Base-by-base conservation (phyloP, 2,329 filamentous ascomycete species). In the Trichoderma koningii region DNA sequence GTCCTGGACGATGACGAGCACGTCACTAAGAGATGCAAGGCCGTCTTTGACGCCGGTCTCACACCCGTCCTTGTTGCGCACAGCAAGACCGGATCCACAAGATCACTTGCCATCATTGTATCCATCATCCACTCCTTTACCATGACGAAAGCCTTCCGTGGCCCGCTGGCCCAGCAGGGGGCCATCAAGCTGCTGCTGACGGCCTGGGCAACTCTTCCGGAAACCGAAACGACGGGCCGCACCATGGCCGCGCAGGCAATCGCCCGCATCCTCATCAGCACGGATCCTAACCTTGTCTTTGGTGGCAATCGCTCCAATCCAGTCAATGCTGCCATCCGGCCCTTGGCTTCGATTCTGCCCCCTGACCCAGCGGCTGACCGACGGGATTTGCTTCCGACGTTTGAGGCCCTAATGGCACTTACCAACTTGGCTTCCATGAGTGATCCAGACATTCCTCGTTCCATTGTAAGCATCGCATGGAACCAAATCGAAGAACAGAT, bases 391-490 rank as follows among this genome's bases (percentile, higher is more conserved):
- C 84, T 99, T 0, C 93, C 95, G 0, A 88, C 90, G 0, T 99
- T 98, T 70, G 95, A 99, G 77, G 85, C 90, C 0, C 84, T 99
- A 9, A 89, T 98, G 75, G 94, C 95, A 0, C 85, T 99, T 42
- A 98, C 95, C 0, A 99, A 99, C 71, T 85, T 99, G 7, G 95
- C 94, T 0, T 96, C 92, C 0, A 85, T 89, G 14, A 89, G 93
- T 61, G 84, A 89, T 66, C 82, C 87, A 41, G 85, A 87, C 6
- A 83, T 85, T 6, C 85, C 89, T 51, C 81, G 84, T 42, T 81
- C 84, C 17, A 93, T 97, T 56, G 87, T 97, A 42, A 87, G 90
- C 10, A 80, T 85, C 4, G 87, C 89, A 0, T 96, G 92, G 86
- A 75, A 87, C 0, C 86, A 87, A 21, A 83, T 97, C 50, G 95